phyloP scores from a whole-genome alignment of 129 eudicot genomes.

The Centaurea solstitialis region DNA sequence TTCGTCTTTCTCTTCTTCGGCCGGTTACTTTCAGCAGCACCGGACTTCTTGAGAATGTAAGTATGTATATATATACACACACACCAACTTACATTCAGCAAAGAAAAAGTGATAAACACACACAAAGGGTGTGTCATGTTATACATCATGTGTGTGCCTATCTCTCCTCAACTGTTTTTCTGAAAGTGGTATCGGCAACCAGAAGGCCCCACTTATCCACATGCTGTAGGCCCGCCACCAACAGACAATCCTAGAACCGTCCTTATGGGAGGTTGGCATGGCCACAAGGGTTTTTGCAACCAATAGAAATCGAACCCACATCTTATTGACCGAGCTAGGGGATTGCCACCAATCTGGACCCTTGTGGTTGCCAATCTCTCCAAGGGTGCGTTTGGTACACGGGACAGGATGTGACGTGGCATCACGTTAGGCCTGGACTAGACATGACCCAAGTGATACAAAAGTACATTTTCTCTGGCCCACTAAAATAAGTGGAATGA shows the following conservation, averaged over 20 bases:
- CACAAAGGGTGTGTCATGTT: neutral
- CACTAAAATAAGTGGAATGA: neutral
- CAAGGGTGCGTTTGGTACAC: neutral
- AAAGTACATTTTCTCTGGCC: neutral
- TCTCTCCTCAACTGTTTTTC: neutral
- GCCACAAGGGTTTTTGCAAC: neutral
- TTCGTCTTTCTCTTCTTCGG: conserved; percentile 92
- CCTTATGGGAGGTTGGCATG: no score
- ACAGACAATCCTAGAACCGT: no score
- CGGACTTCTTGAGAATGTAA: conserved; percentile 70
- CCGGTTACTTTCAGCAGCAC: conserved; percentile 85
- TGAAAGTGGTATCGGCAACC: neutral
- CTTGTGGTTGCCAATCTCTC: neutral
- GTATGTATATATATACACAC: conserved; percentile 9
- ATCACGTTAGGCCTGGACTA: neutral
- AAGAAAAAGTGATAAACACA: neutral
- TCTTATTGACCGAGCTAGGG: no score
- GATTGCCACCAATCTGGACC: neutral
- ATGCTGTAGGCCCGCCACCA: no score
- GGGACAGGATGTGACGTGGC: neutral
- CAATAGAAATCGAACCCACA: neutral
- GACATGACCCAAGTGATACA: neutral
- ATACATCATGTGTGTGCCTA: neutral
- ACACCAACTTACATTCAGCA: neutral
- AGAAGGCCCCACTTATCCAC: neutral